phyloP scores from a whole-genome alignment of 1,139 yeast species.

The Taphrina populina region DNA sequence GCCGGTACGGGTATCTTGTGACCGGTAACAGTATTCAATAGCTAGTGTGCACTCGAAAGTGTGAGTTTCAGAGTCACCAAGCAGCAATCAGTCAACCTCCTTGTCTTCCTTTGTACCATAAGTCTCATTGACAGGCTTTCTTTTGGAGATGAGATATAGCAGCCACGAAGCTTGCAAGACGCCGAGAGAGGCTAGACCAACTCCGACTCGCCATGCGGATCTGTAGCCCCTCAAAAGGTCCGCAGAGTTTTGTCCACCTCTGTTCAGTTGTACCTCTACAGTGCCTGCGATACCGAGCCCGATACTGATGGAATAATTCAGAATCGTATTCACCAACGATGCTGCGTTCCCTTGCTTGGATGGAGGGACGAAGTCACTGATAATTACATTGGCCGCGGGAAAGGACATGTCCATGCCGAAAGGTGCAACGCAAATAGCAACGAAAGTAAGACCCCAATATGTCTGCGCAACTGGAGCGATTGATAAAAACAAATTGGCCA shows the following conservation, averaged over 20 bases:
- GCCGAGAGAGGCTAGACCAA: constrained; percentile 11
- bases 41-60: no score
- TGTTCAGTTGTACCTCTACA: constrained; percentile 49
- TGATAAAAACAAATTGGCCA: constrained; percentile 42
- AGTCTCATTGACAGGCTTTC: no score
- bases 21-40: no score
- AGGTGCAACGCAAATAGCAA: constrained; percentile 51
- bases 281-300: constrained; percentile 68
- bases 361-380: constrained; percentile 54
- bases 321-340: constrained; percentile 59
- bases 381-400: constrained; percentile 59
- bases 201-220: constrained; percentile 16
- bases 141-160: neutral
- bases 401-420: constrained; percentile 67
- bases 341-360: constrained; percentile 66
- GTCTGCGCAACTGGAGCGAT: constrained; percentile 43
- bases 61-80: no score
- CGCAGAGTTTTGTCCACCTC: neutral
- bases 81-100: no score
- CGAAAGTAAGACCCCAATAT: constrained; percentile 58
- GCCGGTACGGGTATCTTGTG: no score
- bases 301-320: constrained; percentile 62
- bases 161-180: neutral
- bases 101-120: no score
- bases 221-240: constrained; percentile 13